Evolutionary conservation across 164 flowering plant genomes (phyloP).

Genomic region (Berberis vulgaris): DNA sequence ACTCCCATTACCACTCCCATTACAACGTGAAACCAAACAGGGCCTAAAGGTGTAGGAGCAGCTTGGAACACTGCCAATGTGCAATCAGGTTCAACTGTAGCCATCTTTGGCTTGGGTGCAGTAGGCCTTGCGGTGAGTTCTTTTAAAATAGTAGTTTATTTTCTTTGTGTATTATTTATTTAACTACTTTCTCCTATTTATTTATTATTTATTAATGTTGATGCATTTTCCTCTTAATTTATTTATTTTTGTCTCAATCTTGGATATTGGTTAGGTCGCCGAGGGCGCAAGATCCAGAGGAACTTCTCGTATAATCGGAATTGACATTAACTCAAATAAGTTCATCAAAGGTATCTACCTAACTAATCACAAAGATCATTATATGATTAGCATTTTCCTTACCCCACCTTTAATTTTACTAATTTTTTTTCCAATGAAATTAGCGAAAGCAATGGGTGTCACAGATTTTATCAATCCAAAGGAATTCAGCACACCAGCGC

Average conservation of each 20-base stretch:
- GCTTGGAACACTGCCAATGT: constrained; percentile 77
- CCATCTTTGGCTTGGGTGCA: constrained; percentile 67
- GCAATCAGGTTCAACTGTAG: constrained; percentile 45
- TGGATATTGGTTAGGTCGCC: constrained; percentile 49
- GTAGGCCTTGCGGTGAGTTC: constrained; percentile 68
- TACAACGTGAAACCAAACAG: no score
- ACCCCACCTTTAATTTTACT: not conserved
- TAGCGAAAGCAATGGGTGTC: constrained; percentile 49
- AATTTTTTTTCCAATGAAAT: not conserved
- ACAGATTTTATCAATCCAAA: constrained; percentile 62
- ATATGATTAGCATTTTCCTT: not conserved
- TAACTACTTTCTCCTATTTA: no score
- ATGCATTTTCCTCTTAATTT: no score
- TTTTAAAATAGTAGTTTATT: not conserved
- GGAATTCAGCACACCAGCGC: constrained; percentile 33
- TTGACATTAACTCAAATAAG: constrained; percentile 53
- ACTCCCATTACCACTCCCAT: no score
- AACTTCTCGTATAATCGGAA: constrained; percentile 62
- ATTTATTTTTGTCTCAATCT: no score
- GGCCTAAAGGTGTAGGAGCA: constrained; percentile 76
- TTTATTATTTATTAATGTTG: not conserved
- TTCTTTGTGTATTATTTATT: not conserved
- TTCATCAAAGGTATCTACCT: constrained; percentile 34
- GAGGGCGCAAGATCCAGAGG: constrained; percentile 65
- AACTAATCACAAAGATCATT: not conserved